phyloP scores from a whole-genome alignment of 192 early-diverging fungal genomes.

The Gryganskiella cystojenkinii region DNA sequence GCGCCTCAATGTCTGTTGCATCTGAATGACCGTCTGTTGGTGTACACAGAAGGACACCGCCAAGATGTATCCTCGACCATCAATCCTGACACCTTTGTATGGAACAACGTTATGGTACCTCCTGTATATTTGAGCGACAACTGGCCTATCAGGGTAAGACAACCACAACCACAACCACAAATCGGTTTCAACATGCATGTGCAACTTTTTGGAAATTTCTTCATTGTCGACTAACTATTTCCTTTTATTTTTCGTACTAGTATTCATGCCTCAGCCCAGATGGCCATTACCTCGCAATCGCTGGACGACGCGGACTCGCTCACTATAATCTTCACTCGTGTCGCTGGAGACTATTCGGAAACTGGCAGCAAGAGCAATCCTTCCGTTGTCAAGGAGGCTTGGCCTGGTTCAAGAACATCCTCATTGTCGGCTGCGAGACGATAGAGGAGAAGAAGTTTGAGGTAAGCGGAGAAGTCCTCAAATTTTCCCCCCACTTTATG shows the following conservation, averaged over 20 bases:
- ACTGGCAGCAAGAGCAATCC: conserved; percentile 80
- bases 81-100: conserved; percentile 75
- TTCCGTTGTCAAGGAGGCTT: conserved; percentile 77
- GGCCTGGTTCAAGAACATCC: conserved; percentile 74
- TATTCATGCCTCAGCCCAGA: conserved; percentile 75
- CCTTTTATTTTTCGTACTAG: conserved; percentile 31
- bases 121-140: conserved; percentile 79
- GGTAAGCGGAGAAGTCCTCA: conserved; percentile 20
- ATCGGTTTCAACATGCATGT: not conserved
- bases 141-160: conserved; percentile 82
- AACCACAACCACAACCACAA: too few relatives aligned
- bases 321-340: conserved; percentile 77
- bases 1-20: conserved; percentile 65
- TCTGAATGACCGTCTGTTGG: conserved; percentile 71
- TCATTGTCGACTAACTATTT: not conserved
- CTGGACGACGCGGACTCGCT: conserved; percentile 86
- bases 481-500: not conserved
- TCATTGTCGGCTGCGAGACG: conserved; percentile 76
- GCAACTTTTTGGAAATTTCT: not conserved
- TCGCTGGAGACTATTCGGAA: conserved; percentile 93
- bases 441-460: conserved; percentile 49
- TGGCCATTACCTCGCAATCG: conserved; percentile 83
- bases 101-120: conserved; percentile 81
- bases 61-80: conserved; percentile 71
- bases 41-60: conserved; percentile 73